phyloP scores from a whole-genome alignment of 768 basidiomycete genomes.

The Auriscalpium orientale region DNA sequence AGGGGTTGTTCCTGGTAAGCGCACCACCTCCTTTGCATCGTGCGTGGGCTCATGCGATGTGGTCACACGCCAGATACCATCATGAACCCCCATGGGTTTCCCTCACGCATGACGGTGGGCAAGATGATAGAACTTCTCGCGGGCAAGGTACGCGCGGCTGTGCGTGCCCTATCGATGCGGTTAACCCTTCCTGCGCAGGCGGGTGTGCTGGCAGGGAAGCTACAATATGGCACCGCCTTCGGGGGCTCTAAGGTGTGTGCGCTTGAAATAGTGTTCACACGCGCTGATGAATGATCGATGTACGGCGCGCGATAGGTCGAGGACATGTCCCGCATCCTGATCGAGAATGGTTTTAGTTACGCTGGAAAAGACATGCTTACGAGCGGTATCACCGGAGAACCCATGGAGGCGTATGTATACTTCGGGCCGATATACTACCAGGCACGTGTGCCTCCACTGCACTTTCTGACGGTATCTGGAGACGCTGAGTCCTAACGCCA shows the following conservation, averaged over 20 bases:
- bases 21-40: not conserved
- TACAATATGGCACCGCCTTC: constrained; percentile 94
- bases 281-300: not conserved
- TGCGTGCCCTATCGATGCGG: not conserved
- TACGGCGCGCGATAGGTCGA: constrained; percentile 53
- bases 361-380: constrained; percentile 99
- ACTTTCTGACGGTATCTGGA: not conserved
- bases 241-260: constrained; percentile 84
- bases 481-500: constrained; percentile 2
- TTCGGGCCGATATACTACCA: constrained; percentile 99
- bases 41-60: constrained; percentile 2
- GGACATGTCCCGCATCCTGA: constrained; percentile 95
- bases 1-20: constrained; percentile 83
- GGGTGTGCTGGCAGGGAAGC: constrained; percentile 81
- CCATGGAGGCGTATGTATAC: constrained; percentile 93
- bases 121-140: constrained; percentile 99
- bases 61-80: constrained; percentile 68
- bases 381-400: constrained; percentile 95
- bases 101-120: constrained; percentile 98
- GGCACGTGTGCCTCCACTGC: too few species aligned
- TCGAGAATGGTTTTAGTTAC: constrained; percentile 94
- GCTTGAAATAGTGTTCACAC: not conserved
- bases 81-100: constrained; percentile 99
- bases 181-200: constrained; percentile 44
- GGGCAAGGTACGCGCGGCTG: constrained; percentile 60